A percentile compares a stretch with the other conserved stretches of the same genome.
These are phyloP conservation scores for Paxillus rubicundulus DNA, from an alignment of 768 basidiomycete genomes.

Conservation along the genomic window DNA sequence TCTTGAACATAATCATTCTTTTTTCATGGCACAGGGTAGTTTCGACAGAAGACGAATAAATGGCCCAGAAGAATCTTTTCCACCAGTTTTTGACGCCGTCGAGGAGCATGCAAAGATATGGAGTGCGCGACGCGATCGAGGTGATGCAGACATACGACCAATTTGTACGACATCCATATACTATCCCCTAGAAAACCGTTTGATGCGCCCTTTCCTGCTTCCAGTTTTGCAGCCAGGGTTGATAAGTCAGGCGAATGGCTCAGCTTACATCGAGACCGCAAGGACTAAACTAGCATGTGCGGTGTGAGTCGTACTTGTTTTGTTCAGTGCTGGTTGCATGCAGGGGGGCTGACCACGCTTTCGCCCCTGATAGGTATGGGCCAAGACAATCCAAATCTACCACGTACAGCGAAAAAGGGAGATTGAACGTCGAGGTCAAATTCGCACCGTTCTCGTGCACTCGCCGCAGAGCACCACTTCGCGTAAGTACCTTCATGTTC, in stretches of 20 bases:
- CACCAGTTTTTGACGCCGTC: constrained; percentile 55
- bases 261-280: constrained; percentile 93
- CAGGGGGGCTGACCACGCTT: not conserved
- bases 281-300: constrained; percentile 93
- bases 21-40: constrained; percentile 47
- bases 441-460: constrained; percentile 91
- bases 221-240: constrained; percentile 87
- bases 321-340: not conserved
- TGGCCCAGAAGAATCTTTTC: constrained; percentile 81
- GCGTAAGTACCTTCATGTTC: constrained; percentile 50
- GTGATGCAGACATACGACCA: constrained; percentile 67
- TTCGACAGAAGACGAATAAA: constrained; percentile 88
- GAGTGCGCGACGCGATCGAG: constrained; percentile 47
- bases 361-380: constrained; percentile 56
- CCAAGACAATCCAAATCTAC: constrained; percentile 81
- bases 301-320: constrained; percentile 57
- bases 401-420: constrained; percentile 83
- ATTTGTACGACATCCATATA: constrained; percentile 61
- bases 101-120: constrained; percentile 23
- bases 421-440: constrained; percentile 93
- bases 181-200: not conserved
- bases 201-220: constrained; percentile 10
- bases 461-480: constrained; percentile 76
- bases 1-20: not conserved
- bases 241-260: constrained; percentile 92